Evolutionary conservation across 1,139 yeast genomes (phyloP), one percentile per base, ranked within the genome.

Genomic region (Debaryomycetaceae sp.): DNA sequence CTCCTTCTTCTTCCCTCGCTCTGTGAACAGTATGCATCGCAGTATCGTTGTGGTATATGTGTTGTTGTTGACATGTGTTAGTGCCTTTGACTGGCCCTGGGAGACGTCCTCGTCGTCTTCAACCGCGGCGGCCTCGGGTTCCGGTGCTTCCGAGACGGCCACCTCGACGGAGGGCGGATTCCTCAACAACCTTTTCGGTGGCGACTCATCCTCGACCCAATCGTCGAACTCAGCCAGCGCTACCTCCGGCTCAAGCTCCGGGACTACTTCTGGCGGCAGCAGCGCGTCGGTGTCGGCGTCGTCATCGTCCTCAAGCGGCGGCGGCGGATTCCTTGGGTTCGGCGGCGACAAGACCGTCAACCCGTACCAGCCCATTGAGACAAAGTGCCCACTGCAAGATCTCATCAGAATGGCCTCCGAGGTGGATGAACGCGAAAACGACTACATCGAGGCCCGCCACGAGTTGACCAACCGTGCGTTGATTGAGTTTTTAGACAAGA

Each of bases 401-500:
- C 27, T 57, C 17, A 34, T 50, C 2, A 41, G 71, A 39, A 54
- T 49, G 24, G 71, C 69, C 3, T 34, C 33, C 2, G 43, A 40
- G 11, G 38, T 64, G 9, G 50, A 59, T 1, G 30, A 40, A 2
- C 23, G 36, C 7, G 72, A 65, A 38, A 29, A 35, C n/a, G 47
- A 47, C 1, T 65, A 62, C 35, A 39, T 65, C 4, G 16, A 29
- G 8, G 30, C 42, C 2, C 42, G 71, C 31, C 55, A 53, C n/a
- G 54, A 36, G 4, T 41, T 43, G 14, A 61, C 71, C 12, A 62
- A 63, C 38, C 32, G 47, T 5, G 51, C 58, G 24, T 43, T 65
- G 39, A 48, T 54, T 3, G 42, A 47, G 10, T 65, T 63, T 38
- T 48, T 65, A 24, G 38, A 43, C 11, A 43, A 54, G 7, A 49